phyloP scores from a whole-genome alignment of 495 filamentous ascomycete species.

The Articulospora tetracladia region DNA sequence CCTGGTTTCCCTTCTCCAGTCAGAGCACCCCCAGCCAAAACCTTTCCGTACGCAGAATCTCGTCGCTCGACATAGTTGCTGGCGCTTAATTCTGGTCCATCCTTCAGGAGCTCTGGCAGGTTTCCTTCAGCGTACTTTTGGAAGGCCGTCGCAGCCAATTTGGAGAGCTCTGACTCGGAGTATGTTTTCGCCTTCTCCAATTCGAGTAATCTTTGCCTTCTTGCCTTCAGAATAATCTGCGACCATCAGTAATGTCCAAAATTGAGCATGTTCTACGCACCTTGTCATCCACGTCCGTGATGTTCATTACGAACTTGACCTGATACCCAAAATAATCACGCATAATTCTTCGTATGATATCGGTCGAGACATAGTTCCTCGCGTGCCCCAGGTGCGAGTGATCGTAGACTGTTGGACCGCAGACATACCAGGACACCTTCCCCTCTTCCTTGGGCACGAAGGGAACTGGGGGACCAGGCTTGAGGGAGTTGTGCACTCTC shows the following conservation, averaged over 20 bases:
- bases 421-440: slow-evolving; percentile 83
- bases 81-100: slow-evolving; percentile 34
- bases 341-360: slow-evolving; percentile 87
- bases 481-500: slow-evolving; percentile 74
- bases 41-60: slow-evolving; percentile 57
- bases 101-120: slow-evolving; percentile 56
- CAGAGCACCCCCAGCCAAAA: slow-evolving; percentile 60
- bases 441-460: slow-evolving; percentile 74
- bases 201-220: slow-evolving; percentile 15
- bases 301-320: slow-evolving; percentile 93
- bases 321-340: slow-evolving; percentile 81
- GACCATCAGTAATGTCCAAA: neutral
- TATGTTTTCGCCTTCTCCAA: slow-evolving; percentile 23
- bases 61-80: slow-evolving; percentile 52
- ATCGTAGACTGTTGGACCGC: slow-evolving; percentile 92
- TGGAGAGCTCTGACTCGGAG: slow-evolving; percentile 33
- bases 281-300: slow-evolving; percentile 94
- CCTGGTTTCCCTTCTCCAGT: slow-evolving; percentile 54
- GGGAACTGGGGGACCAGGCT: slow-evolving; percentile 60
- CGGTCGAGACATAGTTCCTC: slow-evolving; percentile 90
- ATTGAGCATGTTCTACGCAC: neutral
- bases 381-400: slow-evolving; percentile 88
- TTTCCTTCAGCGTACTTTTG: slow-evolving; percentile 71
- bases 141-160: slow-evolving; percentile 64
- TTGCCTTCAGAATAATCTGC: slow-evolving; percentile 24